Evolutionary conservation across 345 rosid species (phyloP).

Genomic region (Eucalyptus virginea): DNA sequence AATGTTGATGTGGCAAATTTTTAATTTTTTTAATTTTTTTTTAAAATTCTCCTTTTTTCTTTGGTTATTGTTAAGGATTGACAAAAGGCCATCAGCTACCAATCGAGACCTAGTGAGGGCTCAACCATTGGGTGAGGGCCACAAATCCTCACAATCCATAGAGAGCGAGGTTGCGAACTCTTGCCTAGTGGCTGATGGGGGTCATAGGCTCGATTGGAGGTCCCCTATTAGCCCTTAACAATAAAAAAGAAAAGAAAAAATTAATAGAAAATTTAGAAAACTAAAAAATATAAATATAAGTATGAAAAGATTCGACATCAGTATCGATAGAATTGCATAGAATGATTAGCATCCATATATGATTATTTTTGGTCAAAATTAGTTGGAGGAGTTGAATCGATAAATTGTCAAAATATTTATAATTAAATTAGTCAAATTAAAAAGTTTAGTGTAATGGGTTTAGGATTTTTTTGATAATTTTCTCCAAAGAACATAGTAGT

Average conservation of each 20-base stretch:
- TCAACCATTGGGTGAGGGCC: fast-evolving
- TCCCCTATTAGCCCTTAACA: too few species aligned
- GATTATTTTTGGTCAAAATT: fast-evolving
- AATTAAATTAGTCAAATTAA: too few species aligned
- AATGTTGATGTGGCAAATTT: fast-evolving
- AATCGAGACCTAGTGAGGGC: not conserved
- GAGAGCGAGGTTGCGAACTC: fast-evolving
- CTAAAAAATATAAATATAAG: too few species aligned
- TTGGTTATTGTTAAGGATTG: too few species aligned
- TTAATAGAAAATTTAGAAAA: too few species aligned
- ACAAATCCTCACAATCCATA: fast-evolving
- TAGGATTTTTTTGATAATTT: too few species aligned
- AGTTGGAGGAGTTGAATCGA: fast-evolving
- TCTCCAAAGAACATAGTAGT: fast-evolving
- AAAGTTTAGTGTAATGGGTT: too few species aligned
- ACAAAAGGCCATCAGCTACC: fast-evolving
- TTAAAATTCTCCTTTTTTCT: not conserved
- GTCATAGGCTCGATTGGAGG: not conserved
- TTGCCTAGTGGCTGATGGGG: not conserved
- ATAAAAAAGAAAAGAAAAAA: too few species aligned
- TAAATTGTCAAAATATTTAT: fast-evolving
- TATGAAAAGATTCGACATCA: not conserved
- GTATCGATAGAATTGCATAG: fast-evolving
- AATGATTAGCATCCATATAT: fast-evolving
- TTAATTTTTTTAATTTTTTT: too few species aligned